phyloP scores from a whole-genome alignment of 2,329 filamentous ascomycete genomes.

The Pseudopyricularia javanii region DNA sequence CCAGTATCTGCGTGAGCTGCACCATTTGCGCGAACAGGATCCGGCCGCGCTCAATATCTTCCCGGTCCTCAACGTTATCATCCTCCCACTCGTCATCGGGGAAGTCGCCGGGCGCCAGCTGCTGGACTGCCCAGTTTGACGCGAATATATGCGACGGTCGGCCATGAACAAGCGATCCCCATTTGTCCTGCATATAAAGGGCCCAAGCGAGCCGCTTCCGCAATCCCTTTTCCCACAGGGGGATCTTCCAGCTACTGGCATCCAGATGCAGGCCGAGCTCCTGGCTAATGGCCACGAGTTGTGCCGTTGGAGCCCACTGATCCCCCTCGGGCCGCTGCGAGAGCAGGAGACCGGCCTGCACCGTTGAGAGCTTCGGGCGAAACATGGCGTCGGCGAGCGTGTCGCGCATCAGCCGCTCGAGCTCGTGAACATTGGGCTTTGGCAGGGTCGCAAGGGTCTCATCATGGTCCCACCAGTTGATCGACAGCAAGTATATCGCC shows the following conservation, averaged over 20 bases:
- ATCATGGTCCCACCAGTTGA: constrained; percentile 49
- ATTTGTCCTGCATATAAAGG: constrained; percentile 55
- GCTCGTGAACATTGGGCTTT: constrained; percentile 24
- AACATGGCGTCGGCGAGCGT: constrained; percentile 35
- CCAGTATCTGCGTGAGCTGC: constrained; percentile 59
- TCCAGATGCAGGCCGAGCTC: constrained; percentile 49
- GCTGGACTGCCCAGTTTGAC: constrained; percentile 64
- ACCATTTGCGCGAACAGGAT: constrained; percentile 67
- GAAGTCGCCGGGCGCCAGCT: constrained; percentile 56
- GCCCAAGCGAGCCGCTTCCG: constrained; percentile 52
- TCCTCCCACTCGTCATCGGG: constrained; percentile 50
- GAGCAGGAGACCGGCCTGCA: constrained; percentile 41
- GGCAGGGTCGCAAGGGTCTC: constrained; percentile 32
- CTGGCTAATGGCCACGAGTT: constrained; percentile 44
- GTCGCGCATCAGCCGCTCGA: constrained; percentile 21
- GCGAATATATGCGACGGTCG: constrained; percentile 64
- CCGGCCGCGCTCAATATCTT: constrained; percentile 55
- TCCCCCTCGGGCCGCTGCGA: constrained; percentile 34
- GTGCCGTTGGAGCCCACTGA: constrained; percentile 35
- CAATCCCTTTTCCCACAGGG: constrained; percentile 49
- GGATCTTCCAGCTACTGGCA: constrained; percentile 49
- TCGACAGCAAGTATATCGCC: constrained; percentile 48
- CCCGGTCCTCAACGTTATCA: constrained; percentile 45
- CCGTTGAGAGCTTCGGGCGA: constrained; percentile 40
- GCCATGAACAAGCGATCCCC: constrained; percentile 76